Base-by-base conservation (phyloP, 148 eudicot species). In the Simmondsia chinensis region DNA sequence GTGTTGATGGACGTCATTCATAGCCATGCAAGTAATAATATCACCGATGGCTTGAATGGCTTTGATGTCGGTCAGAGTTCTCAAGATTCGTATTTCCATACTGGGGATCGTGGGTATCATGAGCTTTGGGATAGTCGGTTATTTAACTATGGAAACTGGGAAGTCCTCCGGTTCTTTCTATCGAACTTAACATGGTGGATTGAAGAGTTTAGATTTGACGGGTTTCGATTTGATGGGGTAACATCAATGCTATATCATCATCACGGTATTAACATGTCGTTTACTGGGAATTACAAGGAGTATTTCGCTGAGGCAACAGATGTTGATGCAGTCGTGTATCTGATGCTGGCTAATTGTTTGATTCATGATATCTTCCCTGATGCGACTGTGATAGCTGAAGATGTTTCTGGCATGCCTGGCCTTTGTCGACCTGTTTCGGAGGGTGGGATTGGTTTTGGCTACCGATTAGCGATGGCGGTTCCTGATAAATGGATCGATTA, bases 381-480 rank as follows among this genome's bases (percentile, higher is more conserved):
- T 61, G 99, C 94, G 33, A 82, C 71, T 36, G 86, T 82, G 26
- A 63, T 83, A 46, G 99, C 96, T 11, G 96, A 93, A 73, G 99
- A 93, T 80, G 96, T 93, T 64, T 93, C 99, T 36, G 99, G 99
- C 32, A 86, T 82, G 94, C 99, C 99, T 53, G 99, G 94, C 53
- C 66, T 93, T 40, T 74, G 99, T 17, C 69, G 87, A 54, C 73
- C 85, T 41, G 77, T 93, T 31, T 59, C 63, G 33, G 99, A 86
- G 61, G 95, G 96, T 12, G 99, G 89, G 20, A 67, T 82, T 39
- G 96, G 99, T 19, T 93, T 93, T 66, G 87, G 86, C 50, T 93
- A 82, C 65, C 96, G 99, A 35, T 46, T 93, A 25, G 95, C 99
- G 22, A 93, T 93, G 99, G 99, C 82, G 15, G 75, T 93, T 53